phyloP scores from a whole-genome alignment of 352 stramenopile genomes.

The Blastocystis sp. region DNA sequence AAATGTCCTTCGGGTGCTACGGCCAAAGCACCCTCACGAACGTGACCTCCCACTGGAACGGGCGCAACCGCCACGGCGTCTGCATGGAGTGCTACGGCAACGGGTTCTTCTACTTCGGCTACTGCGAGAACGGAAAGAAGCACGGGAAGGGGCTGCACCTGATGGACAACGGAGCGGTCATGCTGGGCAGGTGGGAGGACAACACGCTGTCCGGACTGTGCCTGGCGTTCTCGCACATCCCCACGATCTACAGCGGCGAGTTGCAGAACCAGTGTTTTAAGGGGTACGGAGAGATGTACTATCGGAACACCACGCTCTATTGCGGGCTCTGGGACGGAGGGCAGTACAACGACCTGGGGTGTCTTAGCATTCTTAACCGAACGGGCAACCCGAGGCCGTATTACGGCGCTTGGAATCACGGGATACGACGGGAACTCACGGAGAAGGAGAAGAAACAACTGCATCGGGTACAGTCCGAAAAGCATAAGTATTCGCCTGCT shows the following conservation, averaged over 20 bases:
- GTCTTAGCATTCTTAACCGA: not conserved
- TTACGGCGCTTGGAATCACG: too few species aligned
- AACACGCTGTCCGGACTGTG: not conserved
- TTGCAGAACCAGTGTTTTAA: conserved; percentile 22
- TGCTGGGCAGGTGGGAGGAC: conserved; percentile 14
- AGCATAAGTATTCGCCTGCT: too few species aligned
- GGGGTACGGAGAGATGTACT: conserved; percentile 64
- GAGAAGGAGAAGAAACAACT: too few species aligned
- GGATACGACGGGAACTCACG: too few species aligned
- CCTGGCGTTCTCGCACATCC: not conserved
- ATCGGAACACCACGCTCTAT: conserved; percentile 35
- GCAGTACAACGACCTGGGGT: conserved; percentile 29
- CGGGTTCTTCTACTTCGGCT: conserved; percentile 26
- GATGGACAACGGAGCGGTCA: conserved; percentile 21
- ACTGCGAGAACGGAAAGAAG: not conserved
- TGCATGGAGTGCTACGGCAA: conserved; percentile 38
- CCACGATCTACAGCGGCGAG: conserved; percentile 1
- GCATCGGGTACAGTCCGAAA: too few species aligned
- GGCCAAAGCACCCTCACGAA: not conserved
- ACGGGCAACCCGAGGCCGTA: too few species aligned
- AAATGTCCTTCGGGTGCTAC: conserved; percentile 24
- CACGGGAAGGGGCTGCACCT: conserved; percentile 13
- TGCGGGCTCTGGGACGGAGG: conserved; percentile 24
- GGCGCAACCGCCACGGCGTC: not conserved
- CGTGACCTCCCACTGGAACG: not conserved